Evolutionary conservation across 2,329 filamentous ascomycete species (phyloP).

Genomic region (Aspergillus uvarum): DNA sequence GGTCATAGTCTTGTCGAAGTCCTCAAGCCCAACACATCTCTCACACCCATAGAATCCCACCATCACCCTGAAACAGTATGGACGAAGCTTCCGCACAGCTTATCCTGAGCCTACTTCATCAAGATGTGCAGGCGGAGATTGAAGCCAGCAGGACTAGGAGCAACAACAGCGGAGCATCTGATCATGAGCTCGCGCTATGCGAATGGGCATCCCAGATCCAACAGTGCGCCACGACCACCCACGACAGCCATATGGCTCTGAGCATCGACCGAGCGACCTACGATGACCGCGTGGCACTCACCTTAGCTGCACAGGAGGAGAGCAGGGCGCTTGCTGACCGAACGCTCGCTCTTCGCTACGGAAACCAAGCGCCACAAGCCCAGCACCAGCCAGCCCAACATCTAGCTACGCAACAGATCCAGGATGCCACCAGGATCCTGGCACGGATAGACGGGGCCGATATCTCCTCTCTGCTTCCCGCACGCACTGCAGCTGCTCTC

Average conservation of each 20-base stretch:
- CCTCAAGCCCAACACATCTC: too few relatives aligned
- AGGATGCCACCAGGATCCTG: background rate
- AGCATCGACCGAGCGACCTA: conserved; percentile 3
- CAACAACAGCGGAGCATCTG: background rate
- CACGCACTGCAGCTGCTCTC: too few relatives aligned
- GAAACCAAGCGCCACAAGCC: background rate
- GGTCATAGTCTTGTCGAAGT: too few relatives aligned
- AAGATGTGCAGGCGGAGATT: conserved; percentile 1
- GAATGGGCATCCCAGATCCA: conserved; percentile 7
- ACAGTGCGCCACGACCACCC: background rate
- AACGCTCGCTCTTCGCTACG: conserved; percentile 1
- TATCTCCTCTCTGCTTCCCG: too few relatives aligned
- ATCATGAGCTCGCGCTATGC: conserved; percentile 5
- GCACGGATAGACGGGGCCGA: background rate
- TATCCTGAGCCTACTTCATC: background rate
- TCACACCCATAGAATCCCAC: too few relatives aligned
- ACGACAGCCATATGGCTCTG: conserved; percentile 5
- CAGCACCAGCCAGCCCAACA: conserved; percentile 2
- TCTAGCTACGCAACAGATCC: background rate
- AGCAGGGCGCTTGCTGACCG: conserved; percentile 5
- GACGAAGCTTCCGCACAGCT: conserved; percentile 1
- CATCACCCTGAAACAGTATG: background rate
- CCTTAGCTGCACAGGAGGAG: conserved; percentile 8
- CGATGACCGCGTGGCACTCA: conserved; percentile 11
- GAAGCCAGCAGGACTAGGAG: background rate